Evolutionary conservation across 495 filamentous ascomycete genomes (phyloP).

Genomic region (Talaromyces proteolyticus): DNA sequence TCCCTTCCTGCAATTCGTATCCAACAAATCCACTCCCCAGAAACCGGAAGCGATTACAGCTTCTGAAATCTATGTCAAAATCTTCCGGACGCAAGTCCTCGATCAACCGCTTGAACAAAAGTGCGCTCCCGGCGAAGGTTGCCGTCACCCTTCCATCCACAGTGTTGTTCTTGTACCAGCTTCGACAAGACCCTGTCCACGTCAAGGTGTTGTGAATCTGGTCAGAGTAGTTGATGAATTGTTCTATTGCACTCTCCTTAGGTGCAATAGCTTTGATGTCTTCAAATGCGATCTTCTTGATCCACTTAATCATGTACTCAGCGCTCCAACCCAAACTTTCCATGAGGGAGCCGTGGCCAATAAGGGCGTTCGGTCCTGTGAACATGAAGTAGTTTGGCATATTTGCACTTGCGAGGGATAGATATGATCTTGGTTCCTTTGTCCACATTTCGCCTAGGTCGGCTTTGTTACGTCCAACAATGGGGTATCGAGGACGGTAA

Average conservation of each 20-base stretch:
- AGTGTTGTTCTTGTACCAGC: slow-evolving; percentile 43
- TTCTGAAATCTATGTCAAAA: slow-evolving; percentile 39
- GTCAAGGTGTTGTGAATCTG: slow-evolving; percentile 37
- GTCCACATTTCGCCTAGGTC: slow-evolving; percentile 12
- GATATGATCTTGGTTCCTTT: slow-evolving; percentile 20
- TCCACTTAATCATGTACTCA: slow-evolving; percentile 37
- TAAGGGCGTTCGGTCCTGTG: slow-evolving; percentile 48
- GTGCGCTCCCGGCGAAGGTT: slow-evolving; percentile 36
- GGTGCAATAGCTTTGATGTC: slow-evolving; percentile 39
- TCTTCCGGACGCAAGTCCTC: slow-evolving; percentile 41
- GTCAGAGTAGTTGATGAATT: slow-evolving; percentile 34
- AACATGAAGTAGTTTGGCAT: slow-evolving; percentile 47
- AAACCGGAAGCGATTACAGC: slow-evolving; percentile 41
- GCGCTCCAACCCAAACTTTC: slow-evolving; percentile 39
- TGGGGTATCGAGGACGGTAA: slow-evolving; percentile 26
- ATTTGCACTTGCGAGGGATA: slow-evolving; percentile 25
- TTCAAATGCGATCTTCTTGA: slow-evolving; percentile 34
- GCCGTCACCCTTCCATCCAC: slow-evolving; percentile 40
- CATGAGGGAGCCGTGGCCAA: slow-evolving; percentile 47
- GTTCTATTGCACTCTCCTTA: slow-evolving; percentile 31
- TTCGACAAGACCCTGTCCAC: slow-evolving; percentile 37
- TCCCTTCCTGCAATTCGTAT: slow-evolving; percentile 16
- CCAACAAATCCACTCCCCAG: slow-evolving; percentile 41
- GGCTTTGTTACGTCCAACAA: slow-evolving; percentile 29
- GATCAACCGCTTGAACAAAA: slow-evolving; percentile 44